Evolutionary conservation across 169 alveolate genomes (phyloP), one percentile per base, ranked within the genome.

Genomic region (Babesia sp.): DNA sequence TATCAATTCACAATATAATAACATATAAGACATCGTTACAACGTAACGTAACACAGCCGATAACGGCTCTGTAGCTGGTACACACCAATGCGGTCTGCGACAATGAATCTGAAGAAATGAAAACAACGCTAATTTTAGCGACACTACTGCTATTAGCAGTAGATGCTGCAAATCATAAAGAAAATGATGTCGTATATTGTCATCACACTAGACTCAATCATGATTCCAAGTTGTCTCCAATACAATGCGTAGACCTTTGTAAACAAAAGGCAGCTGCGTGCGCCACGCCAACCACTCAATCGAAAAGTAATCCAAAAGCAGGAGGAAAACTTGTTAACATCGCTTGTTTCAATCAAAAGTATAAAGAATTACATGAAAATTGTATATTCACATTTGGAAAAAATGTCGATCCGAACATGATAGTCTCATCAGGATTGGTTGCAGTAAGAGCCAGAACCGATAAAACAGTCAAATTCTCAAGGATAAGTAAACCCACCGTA

Each of bases 151-250:
- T 31, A 7, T 5, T 37, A 16, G 51, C 67, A 11, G 28, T 22
- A 12, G 51, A 11, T 57, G 48, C 67, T n/a, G 51, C 45, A 12
- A 33, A 6, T n/a, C 28, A 22, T 7, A 4, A 50, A 14, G 33
- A 0, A 33, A 36, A 22, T 57, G 67, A 36, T 39, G 48, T 5
- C 29, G 74, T 64, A 50, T 64, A 64, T 36, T 64, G 74, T 50
- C 18, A 31, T 16, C 39, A 64, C 54, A 48, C 74, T 11, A 33
- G 6, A 26, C 31, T 64, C 5, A 64, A 28, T 6, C 11, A 7
- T n/a, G 34, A 12, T 45, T 34, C 36, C 34, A 45, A 4, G 0
- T 2, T 64, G n/a, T 42, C 61, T 0, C 53, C 29, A 34, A 48
- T 46, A 1, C 7, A 18, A 33, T 64, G 74, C 53, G 33, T 26